phyloP scores from a whole-genome alignment of 345 rosid genomes.

The Populus tremula region DNA sequence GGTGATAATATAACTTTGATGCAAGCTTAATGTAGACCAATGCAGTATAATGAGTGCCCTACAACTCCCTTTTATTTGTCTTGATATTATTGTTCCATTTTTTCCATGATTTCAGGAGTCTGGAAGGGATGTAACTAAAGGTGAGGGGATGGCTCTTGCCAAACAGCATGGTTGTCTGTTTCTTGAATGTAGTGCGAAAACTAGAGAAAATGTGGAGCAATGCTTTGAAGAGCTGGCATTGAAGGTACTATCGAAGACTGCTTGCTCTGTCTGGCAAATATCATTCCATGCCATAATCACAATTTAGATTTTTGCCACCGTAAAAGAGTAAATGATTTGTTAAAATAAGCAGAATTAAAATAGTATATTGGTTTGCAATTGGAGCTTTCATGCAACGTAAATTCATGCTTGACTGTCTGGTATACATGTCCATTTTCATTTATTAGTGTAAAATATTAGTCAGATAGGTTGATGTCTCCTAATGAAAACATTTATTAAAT shows the following conservation, averaged over 20 bases:
- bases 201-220: conserved; percentile 77
- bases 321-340: not conserved
- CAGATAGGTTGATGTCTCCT: not conserved
- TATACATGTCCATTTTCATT: not conserved
- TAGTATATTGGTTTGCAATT: not conserved
- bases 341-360: not conserved
- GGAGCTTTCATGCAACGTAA: not conserved
- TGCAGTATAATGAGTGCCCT: not conserved
- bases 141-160: conserved; percentile 79
- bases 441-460: not conserved
- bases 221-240: conserved; percentile 90
- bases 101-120: conserved; percentile 54
- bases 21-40: not conserved
- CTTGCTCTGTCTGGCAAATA: not conserved
- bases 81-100: not conserved
- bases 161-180: conserved; percentile 68
- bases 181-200: conserved; percentile 90
- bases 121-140: conserved; percentile 79
- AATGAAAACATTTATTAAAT: not conserved
- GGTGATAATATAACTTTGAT: not conserved
- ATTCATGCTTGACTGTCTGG: not conserved
- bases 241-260: conserved; percentile 45
- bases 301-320: not conserved
- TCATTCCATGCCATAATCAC: not conserved
- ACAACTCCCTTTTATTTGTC: not conserved